Percentiles rank a stretch among this genome's conserved stretches.
phyloP scores from a whole-genome alignment of 2,329 filamentous ascomycete genomes.

The Ophiostoma ulmi region DNA sequence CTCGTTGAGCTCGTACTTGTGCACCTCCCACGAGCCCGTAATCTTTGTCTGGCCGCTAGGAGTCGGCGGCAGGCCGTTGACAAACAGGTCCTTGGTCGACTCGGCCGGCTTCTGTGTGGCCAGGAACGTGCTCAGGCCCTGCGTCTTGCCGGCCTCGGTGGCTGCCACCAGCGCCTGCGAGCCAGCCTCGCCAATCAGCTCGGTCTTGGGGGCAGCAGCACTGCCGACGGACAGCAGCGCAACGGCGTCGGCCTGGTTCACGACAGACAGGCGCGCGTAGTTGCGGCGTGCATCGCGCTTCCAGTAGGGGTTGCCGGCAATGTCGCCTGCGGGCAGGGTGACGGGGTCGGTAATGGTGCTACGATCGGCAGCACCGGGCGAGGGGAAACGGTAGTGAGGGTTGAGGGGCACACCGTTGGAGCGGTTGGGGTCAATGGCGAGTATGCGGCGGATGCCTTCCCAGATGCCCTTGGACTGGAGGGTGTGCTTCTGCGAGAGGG shows the following conservation, averaged over 20 bases:
- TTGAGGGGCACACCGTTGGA: constrained; percentile 91
- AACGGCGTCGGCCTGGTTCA: constrained; percentile 80
- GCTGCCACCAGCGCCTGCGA: constrained; percentile 65
- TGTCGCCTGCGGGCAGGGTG: constrained; percentile 75
- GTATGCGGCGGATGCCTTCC: constrained; percentile 70
- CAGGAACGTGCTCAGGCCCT: constrained; percentile 67
- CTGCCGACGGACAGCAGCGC: constrained; percentile 81
- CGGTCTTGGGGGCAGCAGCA: constrained; percentile 72
- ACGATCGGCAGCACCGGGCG: constrained; percentile 69
- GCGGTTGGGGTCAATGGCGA: constrained; percentile 80
- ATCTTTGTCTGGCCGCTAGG: constrained; percentile 63
- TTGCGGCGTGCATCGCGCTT: constrained; percentile 81
- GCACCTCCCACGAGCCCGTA: constrained; percentile 56
- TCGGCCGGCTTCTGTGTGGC: constrained; percentile 51
- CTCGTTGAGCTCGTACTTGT: constrained; percentile 60
- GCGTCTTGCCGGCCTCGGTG: constrained; percentile 67
- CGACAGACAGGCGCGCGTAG: constrained; percentile 74
- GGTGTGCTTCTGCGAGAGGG: constrained; percentile 76
- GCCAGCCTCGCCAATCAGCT: constrained; percentile 62
- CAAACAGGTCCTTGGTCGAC: constrained; percentile 56
- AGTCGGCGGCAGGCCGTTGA: constrained; percentile 76
- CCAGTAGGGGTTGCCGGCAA: constrained; percentile 93
- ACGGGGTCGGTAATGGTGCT: constrained; percentile 73
- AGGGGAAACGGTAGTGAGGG: constrained; percentile 82
- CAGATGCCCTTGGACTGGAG: constrained; percentile 85